Conservation (phyloP, 495 filamentous ascomycete genomes). For the Barbatosphaeria neglecta region DNA sequence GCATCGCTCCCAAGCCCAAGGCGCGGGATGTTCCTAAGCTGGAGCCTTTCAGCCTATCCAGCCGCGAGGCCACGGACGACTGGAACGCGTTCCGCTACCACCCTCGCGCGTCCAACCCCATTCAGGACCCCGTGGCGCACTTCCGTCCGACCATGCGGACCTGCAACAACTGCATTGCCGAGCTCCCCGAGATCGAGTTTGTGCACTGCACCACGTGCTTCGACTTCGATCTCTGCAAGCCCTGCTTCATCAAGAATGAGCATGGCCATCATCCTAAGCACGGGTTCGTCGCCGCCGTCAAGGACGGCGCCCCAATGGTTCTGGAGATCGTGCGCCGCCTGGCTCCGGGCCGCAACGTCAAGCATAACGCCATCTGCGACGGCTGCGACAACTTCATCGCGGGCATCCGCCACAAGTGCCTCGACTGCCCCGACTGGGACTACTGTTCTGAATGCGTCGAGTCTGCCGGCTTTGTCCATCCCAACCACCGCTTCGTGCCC, state of each 20-base stretch:
- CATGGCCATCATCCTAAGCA: slow-evolving; percentile 94
- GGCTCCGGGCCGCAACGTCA: slow-evolving; percentile 65
- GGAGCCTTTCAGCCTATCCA: too few species aligned
- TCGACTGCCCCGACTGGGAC: slow-evolving; percentile 96
- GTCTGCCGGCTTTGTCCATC: slow-evolving; percentile 55
- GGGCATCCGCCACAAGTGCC: slow-evolving; percentile 92
- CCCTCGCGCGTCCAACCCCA: too few species aligned
- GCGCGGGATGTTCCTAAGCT: slow-evolving; percentile 8
- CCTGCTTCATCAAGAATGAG: slow-evolving; percentile 60
- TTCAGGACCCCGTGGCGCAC: slow-evolving; percentile 1
- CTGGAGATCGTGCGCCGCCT: slow-evolving; percentile 49
- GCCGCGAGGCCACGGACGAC: too few species aligned
- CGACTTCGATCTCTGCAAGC: slow-evolving; percentile 84
- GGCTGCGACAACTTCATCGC: slow-evolving; percentile 83
- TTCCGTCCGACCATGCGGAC: slow-evolving; percentile 46
- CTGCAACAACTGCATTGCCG: slow-evolving; percentile 85
- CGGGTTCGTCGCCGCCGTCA: slow-evolving; percentile 55
- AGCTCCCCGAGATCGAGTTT: slow-evolving; percentile 64
- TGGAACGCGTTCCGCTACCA: too few species aligned
- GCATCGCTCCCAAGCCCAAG: slow-evolving; percentile 49
- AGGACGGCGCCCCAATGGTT: slow-evolving; percentile 43
- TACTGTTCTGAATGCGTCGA: slow-evolving; percentile 73
- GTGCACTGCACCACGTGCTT: slow-evolving; percentile 77
- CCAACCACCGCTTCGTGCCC: slow-evolving; percentile 80
- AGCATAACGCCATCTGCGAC: slow-evolving; percentile 86